Conservation (phyloP, 1,139 yeast species). For the Protomyces lactucae-debilis region DNA sequence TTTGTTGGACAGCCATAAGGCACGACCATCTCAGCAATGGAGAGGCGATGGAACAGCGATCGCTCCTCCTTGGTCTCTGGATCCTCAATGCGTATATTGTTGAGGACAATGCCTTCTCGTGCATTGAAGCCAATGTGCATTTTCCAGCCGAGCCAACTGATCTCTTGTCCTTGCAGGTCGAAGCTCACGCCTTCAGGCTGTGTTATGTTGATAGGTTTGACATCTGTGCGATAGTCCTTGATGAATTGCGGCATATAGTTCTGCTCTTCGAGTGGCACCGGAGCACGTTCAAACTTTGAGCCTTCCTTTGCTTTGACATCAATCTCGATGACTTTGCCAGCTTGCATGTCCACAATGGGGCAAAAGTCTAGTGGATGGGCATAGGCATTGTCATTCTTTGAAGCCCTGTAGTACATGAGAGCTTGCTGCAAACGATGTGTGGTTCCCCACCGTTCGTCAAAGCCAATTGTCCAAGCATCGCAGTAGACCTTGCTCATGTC, state of each 20-base stretch:
- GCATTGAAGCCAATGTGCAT: slow-evolving; percentile 78
- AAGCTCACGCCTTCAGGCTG: slow-evolving; percentile 83
- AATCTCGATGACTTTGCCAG: slow-evolving; percentile 60
- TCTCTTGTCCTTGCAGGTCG: slow-evolving; percentile 60
- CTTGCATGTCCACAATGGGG: slow-evolving; percentile 73
- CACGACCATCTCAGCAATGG: slow-evolving; percentile 77
- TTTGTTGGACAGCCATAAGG: slow-evolving; percentile 76
- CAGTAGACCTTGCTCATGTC: slow-evolving; percentile 71
- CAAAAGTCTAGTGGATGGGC: slow-evolving; percentile 80
- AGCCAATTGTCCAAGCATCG: slow-evolving; percentile 83
- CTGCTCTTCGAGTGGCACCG: slow-evolving; percentile 63
- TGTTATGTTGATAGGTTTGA: slow-evolving; percentile 60
- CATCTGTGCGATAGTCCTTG: slow-evolving; percentile 57
- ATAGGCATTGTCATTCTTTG: slow-evolving; percentile 75
- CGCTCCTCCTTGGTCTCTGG: slow-evolving; percentile 55
- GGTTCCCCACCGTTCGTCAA: slow-evolving; percentile 78
- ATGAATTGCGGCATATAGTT: slow-evolving; percentile 64
- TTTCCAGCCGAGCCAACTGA: slow-evolving; percentile 71
- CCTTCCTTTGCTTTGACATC: slow-evolving; percentile 45
- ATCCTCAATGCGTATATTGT: slow-evolving; percentile 67
- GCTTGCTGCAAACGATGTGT: slow-evolving; percentile 75
- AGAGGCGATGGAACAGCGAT: slow-evolving; percentile 71
- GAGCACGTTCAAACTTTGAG: slow-evolving; percentile 62
- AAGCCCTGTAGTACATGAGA: slow-evolving; percentile 68
- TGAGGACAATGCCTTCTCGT: slow-evolving; percentile 76